These are phyloP conservation scores for Sclerotinia glacialis DNA, from an alignment of 2,329 filamentous ascomycete genomes.

Conservation along the genomic window DNA sequence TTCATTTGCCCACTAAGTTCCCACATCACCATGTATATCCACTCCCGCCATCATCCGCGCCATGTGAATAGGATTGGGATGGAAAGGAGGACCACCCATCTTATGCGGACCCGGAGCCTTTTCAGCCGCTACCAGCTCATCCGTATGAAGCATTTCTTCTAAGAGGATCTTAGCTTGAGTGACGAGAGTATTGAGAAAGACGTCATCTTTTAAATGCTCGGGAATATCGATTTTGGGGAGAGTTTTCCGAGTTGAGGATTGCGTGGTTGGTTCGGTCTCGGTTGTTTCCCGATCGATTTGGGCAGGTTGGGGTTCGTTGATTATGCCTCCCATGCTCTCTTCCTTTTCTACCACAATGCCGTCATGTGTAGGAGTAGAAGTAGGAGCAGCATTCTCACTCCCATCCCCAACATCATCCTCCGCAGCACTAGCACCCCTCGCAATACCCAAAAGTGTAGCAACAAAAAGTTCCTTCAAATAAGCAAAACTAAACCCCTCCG, in stretches of 20 bases:
- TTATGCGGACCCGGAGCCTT: neutral
- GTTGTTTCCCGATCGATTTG: neutral
- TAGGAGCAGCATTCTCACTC: slow-evolving; percentile 37
- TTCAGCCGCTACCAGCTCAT: slow-evolving; percentile 8
- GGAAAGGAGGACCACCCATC: neutral
- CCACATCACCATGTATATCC: neutral
- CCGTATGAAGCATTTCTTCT: slow-evolving; percentile 35
- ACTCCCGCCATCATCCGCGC: neutral
- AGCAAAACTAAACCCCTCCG: slow-evolving; percentile 63
- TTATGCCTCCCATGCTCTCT: neutral
- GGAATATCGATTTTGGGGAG: slow-evolving; percentile 29
- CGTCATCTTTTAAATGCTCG: slow-evolving; percentile 28
- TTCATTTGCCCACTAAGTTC: neutral
- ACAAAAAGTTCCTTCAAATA: slow-evolving; percentile 70
- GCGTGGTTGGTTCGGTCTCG: neutral
- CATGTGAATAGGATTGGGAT: no score
- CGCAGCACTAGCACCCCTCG: slow-evolving; percentile 38
- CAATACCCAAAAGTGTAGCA: slow-evolving; percentile 58
- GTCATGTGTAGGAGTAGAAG: slow-evolving; percentile 6
- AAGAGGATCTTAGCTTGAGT: slow-evolving; percentile 29
- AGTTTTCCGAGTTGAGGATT: slow-evolving; percentile 9
- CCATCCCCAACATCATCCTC: slow-evolving; percentile 55
- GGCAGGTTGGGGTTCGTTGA: neutral
- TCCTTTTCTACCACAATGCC: slow-evolving; percentile 22
- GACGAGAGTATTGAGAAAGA: slow-evolving; percentile 29